phyloP scores from a whole-genome alignment of 2,329 filamentous ascomycete species.

The Decorospora gaudefroyi region DNA sequence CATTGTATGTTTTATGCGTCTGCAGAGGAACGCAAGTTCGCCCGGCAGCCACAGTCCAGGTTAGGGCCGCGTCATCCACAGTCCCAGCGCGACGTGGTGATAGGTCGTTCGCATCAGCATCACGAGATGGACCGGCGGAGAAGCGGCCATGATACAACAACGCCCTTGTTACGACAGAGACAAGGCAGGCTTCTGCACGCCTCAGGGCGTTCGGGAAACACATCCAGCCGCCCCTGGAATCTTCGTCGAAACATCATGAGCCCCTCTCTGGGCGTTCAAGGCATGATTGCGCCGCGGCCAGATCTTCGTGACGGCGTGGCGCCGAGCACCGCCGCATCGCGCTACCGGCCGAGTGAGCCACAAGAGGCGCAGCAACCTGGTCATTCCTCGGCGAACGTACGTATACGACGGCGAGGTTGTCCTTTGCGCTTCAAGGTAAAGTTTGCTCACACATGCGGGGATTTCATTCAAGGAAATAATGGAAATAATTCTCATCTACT shows the following conservation, averaged over 20 bases:
- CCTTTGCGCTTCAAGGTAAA: constrained; percentile 1
- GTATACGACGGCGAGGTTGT: constrained; percentile 15
- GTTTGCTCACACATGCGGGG: constrained; percentile 24
- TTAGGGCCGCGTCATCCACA: constrained; percentile 17
- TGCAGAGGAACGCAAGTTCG: constrained; percentile 18
- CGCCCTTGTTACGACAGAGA: constrained; percentile 3
- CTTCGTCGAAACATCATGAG: constrained; percentile 26
- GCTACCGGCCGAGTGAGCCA: constrained; percentile 11
- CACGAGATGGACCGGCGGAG: background rate
- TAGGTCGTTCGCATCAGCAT: too few relatives aligned
- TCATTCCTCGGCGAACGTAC: constrained; percentile 11
- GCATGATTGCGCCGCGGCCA: constrained; percentile 11
- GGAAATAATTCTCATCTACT: constrained; percentile 7
- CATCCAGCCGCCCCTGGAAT: constrained; percentile 21
- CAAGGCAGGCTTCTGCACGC: constrained; percentile 7
- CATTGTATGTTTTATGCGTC: too few relatives aligned
- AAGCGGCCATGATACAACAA: too few relatives aligned
- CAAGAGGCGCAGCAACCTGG: constrained; percentile 25
- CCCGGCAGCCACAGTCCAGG: constrained; percentile 24
- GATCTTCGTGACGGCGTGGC: constrained; percentile 7
- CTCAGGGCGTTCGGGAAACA: constrained; percentile 25
- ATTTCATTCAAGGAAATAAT: constrained; percentile 12
- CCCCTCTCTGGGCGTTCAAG: constrained; percentile 8
- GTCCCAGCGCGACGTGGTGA: too few relatives aligned
- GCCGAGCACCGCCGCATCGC: constrained; percentile 9